Conservation (phyloP, 78 protist genomes). For the slime mould (Dictyostelium discoideum) region DNA sequence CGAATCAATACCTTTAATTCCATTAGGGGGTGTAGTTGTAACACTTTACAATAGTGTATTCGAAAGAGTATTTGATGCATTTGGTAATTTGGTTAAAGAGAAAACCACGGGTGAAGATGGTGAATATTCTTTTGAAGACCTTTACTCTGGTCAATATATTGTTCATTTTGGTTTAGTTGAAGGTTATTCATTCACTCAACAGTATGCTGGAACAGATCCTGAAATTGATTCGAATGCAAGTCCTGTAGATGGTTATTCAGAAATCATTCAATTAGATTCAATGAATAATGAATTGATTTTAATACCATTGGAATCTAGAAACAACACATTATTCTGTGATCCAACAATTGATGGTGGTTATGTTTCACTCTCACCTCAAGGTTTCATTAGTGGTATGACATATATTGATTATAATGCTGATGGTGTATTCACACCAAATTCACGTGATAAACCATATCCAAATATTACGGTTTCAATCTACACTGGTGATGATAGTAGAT, state of each 20-base stretch:
- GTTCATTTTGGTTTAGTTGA: neutral
- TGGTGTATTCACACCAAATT: neutral
- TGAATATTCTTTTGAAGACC: neutral
- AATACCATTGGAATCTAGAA: neutral
- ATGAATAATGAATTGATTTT: neutral
- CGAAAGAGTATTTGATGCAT: neutral
- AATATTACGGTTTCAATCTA: constrained; percentile 23
- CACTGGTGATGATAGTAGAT: neutral
- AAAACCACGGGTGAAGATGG: neutral
- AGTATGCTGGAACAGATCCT: neutral
- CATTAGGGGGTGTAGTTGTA: neutral
- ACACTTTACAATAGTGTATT: neutral
- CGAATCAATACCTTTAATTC: neutral
- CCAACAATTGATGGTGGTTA: constrained; percentile 43
- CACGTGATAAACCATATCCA: neutral
- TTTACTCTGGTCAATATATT: constrained; percentile 28
- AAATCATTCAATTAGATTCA: neutral
- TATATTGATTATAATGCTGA: constrained; percentile 32
- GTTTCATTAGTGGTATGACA: constrained; percentile 40
- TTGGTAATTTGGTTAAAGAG: neutral
- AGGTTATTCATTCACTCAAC: neutral
- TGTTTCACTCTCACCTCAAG: neutral
- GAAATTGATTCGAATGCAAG: constrained; percentile 11
- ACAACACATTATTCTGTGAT: neutral
- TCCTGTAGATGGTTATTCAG: neutral